Conservation (phyloP, 1,139 yeast species). For the Geotrichum aggregatum region DNA sequence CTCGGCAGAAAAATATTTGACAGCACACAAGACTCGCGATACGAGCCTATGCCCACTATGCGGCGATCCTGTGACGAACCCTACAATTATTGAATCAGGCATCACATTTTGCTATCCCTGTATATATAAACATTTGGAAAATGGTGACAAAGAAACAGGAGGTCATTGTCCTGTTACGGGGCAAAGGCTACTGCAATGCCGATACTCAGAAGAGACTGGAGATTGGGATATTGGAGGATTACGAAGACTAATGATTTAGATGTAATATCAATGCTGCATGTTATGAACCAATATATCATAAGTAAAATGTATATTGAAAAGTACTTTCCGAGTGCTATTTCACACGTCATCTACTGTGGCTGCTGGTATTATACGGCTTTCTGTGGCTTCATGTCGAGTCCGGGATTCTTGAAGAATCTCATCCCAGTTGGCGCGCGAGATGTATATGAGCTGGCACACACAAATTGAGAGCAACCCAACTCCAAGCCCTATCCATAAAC, state of each 20-base stretch:
- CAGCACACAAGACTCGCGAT: constrained; percentile 32
- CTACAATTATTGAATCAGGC: constrained; percentile 89
- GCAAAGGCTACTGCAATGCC: constrained; percentile 64
- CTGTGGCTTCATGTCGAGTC: constrained; percentile 7
- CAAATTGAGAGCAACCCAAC: constrained; percentile 71
- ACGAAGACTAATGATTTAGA: constrained; percentile 60
- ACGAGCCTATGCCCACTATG: constrained; percentile 67
- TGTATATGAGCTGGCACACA: constrained; percentile 51
- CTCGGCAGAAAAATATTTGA: too few species aligned
- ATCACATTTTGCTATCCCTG: constrained; percentile 87
- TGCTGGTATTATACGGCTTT: background rate
- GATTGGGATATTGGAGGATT: constrained; percentile 74
- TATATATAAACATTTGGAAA: constrained; percentile 60
- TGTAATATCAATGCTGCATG: background rate
- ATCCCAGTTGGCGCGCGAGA: constrained; percentile 54
- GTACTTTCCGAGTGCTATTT: background rate
- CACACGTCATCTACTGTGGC: too few species aligned
- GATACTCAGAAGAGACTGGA: constrained; percentile 52
- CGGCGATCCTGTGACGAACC: constrained; percentile 58
- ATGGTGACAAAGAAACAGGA: constrained; percentile 46
- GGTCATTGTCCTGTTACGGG: constrained; percentile 89
- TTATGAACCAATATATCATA: background rate
- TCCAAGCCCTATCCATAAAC: constrained; percentile 85
- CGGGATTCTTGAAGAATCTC: constrained; percentile 45
- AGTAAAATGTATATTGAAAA: background rate